Percentiles rank a stretch among this genome's conserved stretches.
Conservation (phyloP, 2,329 filamentous ascomycete species). For the Penicillium sp. region DNA sequence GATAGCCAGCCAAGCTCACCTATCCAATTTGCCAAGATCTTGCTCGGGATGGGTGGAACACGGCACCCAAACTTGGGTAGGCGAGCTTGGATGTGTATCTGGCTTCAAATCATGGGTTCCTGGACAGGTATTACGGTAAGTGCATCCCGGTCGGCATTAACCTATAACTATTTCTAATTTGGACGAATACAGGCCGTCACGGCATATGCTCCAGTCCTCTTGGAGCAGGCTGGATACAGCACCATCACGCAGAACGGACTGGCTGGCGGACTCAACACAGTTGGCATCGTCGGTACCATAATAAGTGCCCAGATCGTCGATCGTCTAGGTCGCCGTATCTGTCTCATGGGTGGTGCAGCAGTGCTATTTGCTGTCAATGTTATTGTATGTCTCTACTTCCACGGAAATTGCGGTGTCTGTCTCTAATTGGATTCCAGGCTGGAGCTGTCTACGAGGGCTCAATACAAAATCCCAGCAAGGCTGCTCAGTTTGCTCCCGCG, state of each 20-base stretch:
- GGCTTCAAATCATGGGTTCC: conserved; percentile 47
- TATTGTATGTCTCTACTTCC: conserved; percentile 28
- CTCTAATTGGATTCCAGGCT: conserved; percentile 24
- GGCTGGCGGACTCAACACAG: conserved; percentile 54
- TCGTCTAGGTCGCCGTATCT: conserved; percentile 47
- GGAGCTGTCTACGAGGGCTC: conserved; percentile 47
- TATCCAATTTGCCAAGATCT: conserved; percentile 41
- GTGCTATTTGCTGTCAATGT: conserved; percentile 46
- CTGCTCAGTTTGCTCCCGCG: conserved; percentile 44
- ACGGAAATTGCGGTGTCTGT: conserved; percentile 3
- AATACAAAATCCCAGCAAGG: conserved; percentile 35
- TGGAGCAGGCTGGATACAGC: conserved; percentile 38
- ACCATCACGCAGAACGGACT: conserved; percentile 46
- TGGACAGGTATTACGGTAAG: conserved; percentile 49
- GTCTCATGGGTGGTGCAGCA: conserved; percentile 44
- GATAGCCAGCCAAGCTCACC: conserved; percentile 38
- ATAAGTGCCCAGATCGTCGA: conserved; percentile 55
- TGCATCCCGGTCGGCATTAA: conserved; percentile 9
- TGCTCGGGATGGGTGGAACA: conserved; percentile 34
- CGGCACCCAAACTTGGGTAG: conserved; percentile 36
- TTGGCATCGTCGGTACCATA: conserved; percentile 54
- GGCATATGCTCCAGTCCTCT: conserved; percentile 33
- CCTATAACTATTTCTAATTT: not conserved
- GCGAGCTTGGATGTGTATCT: conserved; percentile 46
- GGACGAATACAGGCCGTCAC: conserved; percentile 32